Conservation (phyloP, 176 grass and related monocot genomes). For the Ananas comosus region DNA sequence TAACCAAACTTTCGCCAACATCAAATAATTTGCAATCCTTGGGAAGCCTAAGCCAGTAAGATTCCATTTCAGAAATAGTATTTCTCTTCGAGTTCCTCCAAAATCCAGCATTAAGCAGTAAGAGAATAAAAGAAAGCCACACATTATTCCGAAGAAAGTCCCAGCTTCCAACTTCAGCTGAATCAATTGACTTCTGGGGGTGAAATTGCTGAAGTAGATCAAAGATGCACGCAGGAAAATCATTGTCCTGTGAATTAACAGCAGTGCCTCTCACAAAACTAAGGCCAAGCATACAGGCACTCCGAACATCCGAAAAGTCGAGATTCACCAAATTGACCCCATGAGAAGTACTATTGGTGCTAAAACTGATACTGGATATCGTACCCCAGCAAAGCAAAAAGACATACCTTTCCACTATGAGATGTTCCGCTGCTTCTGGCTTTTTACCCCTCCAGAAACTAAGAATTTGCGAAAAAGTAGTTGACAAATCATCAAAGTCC, state of each 20-base stretch:
- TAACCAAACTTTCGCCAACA: constrained; percentile 40
- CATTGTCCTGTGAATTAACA: constrained; percentile 30
- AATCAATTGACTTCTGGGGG: constrained; percentile 39
- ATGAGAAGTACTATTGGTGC: constrained; percentile 20
- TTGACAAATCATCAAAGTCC: constrained; percentile 37
- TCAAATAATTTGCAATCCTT: constrained; percentile 26
- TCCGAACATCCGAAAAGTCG: constrained; percentile 44
- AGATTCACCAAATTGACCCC: constrained; percentile 41
- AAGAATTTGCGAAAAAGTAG: constrained; percentile 51
- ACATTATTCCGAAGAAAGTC: constrained; percentile 60
- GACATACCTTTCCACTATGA: constrained; percentile 82
- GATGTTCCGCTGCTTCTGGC: constrained; percentile 49
- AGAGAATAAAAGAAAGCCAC: constrained; percentile 73
- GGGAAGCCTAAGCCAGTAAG: constrained; percentile 6
- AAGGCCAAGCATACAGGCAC: constrained; percentile 50
- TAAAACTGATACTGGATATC: constrained; percentile 37
- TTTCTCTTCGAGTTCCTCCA: constrained; percentile 23
- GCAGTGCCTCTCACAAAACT: constrained; percentile 25
- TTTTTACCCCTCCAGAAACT: constrained; percentile 60
- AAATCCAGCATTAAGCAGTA: constrained; percentile 48
- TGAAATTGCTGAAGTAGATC: constrained; percentile 45
- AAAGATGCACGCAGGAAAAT: constrained; percentile 42
- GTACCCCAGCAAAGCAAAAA: constrained; percentile 74
- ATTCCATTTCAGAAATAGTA: constrained; percentile 18
- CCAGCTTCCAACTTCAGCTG: constrained; percentile 36